These are phyloP conservation scores for Speleostelium caveatum DNA, from an alignment of 78 protist genomes.

Conservation along the genomic window DNA sequence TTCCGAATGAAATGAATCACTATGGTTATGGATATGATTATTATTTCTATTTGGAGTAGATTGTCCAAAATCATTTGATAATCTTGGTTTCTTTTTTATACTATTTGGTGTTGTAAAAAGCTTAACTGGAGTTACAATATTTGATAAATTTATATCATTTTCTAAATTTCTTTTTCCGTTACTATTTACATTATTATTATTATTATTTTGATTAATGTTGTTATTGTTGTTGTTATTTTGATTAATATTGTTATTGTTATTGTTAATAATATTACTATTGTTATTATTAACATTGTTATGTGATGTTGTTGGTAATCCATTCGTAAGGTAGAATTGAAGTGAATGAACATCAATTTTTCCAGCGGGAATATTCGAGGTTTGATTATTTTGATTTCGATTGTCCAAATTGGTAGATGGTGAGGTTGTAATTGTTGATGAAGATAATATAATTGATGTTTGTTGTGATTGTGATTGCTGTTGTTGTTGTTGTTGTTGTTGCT, in stretches of 20 bases:
- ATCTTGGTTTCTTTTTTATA: slow-evolving; percentile 26
- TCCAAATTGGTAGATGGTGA: too few species aligned
- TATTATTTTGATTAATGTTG: neutral
- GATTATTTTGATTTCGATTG: too few species aligned
- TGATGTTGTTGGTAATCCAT: neutral
- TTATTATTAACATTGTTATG: neutral
- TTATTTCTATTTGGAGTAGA: neutral
- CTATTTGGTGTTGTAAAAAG: slow-evolving; percentile 5
- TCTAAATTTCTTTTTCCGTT: neutral
- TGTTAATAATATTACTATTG: neutral
- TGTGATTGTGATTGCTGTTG: too few species aligned
- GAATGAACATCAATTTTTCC: neutral
- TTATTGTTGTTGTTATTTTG: slow-evolving; percentile 2
- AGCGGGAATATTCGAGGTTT: too few species aligned
- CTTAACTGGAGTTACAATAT: slow-evolving; percentile 56
- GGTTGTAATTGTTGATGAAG: too few species aligned
- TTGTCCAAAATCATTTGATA: slow-evolving; percentile 17
- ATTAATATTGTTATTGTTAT: neutral
- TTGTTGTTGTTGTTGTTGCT: neutral
- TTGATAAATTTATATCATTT: neutral
- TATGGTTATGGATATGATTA: neutral
- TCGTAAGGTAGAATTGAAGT: neutral
- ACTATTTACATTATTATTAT: too few species aligned
- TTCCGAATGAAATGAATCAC: slow-evolving; percentile 18
- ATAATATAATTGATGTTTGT: too few species aligned